phyloP scores from a whole-genome alignment of 2,329 filamentous ascomycete species.

The Lecanicillium sp. region DNA sequence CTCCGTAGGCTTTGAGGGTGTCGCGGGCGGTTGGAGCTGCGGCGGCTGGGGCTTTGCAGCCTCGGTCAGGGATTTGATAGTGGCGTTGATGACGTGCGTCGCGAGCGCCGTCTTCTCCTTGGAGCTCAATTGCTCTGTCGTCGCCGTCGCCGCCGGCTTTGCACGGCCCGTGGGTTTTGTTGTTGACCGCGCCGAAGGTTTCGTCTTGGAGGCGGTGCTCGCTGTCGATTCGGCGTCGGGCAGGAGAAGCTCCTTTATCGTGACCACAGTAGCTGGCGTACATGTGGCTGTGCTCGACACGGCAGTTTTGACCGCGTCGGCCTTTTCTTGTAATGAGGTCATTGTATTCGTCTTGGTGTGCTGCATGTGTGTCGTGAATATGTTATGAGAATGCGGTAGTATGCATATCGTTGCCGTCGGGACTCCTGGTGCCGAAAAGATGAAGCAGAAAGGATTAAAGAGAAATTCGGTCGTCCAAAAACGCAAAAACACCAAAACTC shows the following conservation, averaged over 20 bases:
- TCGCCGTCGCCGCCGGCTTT: conserved; percentile 21
- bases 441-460: not conserved
- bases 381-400: conserved; percentile 18
- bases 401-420: conserved; percentile 28
- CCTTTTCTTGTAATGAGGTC: conserved; percentile 38
- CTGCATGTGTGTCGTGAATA: conserved; percentile 16
- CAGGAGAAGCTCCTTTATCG: conserved; percentile 41
- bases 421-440: not conserved
- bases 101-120: conserved; percentile 61
- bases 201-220: conserved; percentile 20
- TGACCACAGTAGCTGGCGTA: conserved; percentile 42
- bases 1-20: conserved; percentile 29
- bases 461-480: not conserved
- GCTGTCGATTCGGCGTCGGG: conserved; percentile 24
- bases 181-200: conserved; percentile 22
- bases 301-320: conserved; percentile 48
- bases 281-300: conserved; percentile 48
- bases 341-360: conserved; percentile 32
- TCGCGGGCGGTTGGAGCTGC: conserved; percentile 19
- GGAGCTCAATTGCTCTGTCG: conserved; percentile 20
- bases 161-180: conserved; percentile 23
- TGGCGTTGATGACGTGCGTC: conserved; percentile 65
- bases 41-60: conserved; percentile 47
- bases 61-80: conserved; percentile 63
- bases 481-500: not conserved